Percentiles rank a stretch among this genome's conserved stretches.
Conservation (phyloP, 192 early-diverging fungal species). For the Backusella morwellensis region DNA sequence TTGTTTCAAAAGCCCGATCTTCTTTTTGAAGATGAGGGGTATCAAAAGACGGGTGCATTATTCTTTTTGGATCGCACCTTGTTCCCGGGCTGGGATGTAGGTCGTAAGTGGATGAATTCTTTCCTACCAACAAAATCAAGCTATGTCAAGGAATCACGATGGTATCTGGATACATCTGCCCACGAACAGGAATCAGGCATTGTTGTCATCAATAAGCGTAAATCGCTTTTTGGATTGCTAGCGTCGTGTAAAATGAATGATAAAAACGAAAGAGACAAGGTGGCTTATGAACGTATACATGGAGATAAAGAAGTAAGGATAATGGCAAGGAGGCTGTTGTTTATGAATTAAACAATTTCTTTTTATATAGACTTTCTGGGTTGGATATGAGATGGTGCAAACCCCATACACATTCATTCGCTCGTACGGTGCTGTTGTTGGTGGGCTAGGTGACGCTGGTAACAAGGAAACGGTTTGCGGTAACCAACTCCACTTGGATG, state of each 20-base stretch:
- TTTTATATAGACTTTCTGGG: slow-evolving; percentile 51
- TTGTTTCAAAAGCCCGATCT: slow-evolving; percentile 58
- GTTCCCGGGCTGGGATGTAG: slow-evolving; percentile 29
- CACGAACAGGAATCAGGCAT: slow-evolving; percentile 70
- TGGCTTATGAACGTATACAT: slow-evolving; percentile 44
- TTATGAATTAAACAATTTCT: not conserved
- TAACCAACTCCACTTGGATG: slow-evolving; percentile 42
- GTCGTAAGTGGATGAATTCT: slow-evolving; percentile 46
- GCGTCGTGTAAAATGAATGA: slow-evolving; percentile 56
- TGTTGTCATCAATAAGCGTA: slow-evolving; percentile 52
- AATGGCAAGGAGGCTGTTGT: not conserved
- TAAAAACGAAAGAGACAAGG: slow-evolving; percentile 44
- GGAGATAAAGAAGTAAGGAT: slow-evolving; percentile 64
- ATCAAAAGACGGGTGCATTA: slow-evolving; percentile 50
- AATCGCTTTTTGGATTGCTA: slow-evolving; percentile 50
- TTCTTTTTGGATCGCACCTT: slow-evolving; percentile 66
- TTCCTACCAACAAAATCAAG: slow-evolving; percentile 46
- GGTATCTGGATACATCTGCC: slow-evolving; percentile 32
- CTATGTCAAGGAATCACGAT: slow-evolving; percentile 38
- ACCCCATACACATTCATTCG: slow-evolving; percentile 51
- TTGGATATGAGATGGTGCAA: slow-evolving; percentile 57
- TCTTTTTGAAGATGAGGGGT: slow-evolving; percentile 49
- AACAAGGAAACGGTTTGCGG: slow-evolving; percentile 39
- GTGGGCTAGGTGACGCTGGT: slow-evolving; percentile 39
- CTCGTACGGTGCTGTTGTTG: slow-evolving; percentile 51